Evolutionary conservation across 345 rosid species (phyloP), one percentile per base, ranked within the genome.

Genomic region (Hevea brasiliensis): DNA sequence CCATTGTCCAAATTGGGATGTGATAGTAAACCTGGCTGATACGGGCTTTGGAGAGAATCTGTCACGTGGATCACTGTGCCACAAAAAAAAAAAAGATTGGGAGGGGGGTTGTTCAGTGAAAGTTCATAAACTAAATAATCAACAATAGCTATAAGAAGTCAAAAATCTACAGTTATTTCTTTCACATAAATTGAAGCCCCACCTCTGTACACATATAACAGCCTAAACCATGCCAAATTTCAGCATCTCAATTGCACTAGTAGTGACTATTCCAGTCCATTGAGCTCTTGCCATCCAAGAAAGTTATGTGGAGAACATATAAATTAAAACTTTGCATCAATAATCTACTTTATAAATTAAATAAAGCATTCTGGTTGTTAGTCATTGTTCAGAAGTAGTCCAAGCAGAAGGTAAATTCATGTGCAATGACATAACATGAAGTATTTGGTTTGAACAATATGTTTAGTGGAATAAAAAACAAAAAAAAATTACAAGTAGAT

Each of bases 131-230:
- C 21, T 35, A n/a, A 1, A 50, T 11, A 7, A 41, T 18, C 61
- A 40, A 41, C 4, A 44, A 48, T 6, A 63, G 18, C 40, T 27
- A 6, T 53, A 44, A 73, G 74, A 0, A 42, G 14, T 44, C 45
- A 29, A 57, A 12, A 11, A 79, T 21, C 17, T 50, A 18, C 23
- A 17, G 35, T 9, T 5, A 55, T 5, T 56, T 60, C 37, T 71
- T 37, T 26, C 58, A 20, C 58, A 60, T 65, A 56, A 27, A 29
- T 45, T 48, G 26, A 45, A 15, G 54, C 59, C 57, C 61, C 81
- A 94, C 98, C 98, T 94, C 81, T 94, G 97, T 53, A 94, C 97
- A 87, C 98, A 94, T 72, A 94, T 77, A 70, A 92, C 98, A 74
- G 97, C 97, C 69, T 94, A 97, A 63, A 94, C 97, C 89, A 90